Percentiles rank a stretch among this genome's conserved stretches.
phyloP scores from a whole-genome alignment of 306 rosid genomes.

The Prinsepia uniflora region DNA sequence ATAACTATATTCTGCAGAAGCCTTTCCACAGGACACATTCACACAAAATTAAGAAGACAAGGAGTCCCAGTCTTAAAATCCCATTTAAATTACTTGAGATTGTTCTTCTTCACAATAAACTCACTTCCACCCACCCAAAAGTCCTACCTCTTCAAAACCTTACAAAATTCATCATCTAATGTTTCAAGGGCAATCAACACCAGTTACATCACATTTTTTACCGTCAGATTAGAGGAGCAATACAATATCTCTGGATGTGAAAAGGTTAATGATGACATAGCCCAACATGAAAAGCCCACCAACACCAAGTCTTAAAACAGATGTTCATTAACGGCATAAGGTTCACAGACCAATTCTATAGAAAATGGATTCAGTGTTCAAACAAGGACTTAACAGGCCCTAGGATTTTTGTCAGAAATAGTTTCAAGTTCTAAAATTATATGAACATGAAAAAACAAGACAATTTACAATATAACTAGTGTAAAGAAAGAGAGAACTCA shows the following conservation, averaged over 20 bases:
- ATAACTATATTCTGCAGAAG: background rate
- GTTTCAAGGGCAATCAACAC: background rate
- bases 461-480: background rate
- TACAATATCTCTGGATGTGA: background rate
- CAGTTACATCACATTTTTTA: background rate
- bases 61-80: background rate
- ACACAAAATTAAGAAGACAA: background rate
- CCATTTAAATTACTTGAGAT: background rate
- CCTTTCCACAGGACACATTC: slow-evolving; percentile 2
- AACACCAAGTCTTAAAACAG: background rate
- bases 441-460: background rate
- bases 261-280: background rate
- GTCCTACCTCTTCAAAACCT: background rate
- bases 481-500: background rate
- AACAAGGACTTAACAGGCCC: background rate
- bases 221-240: background rate
- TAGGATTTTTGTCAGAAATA: background rate
- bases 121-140: background rate
- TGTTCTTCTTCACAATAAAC: slow-evolving; percentile 1
- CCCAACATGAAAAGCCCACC: background rate
- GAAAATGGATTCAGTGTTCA: background rate
- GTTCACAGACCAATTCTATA: background rate
- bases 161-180: background rate
- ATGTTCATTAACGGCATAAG: background rate
- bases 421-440: background rate